Conservation (phyloP, 2,329 filamentous ascomycete genomes). For the Balansia obtecta region DNA sequence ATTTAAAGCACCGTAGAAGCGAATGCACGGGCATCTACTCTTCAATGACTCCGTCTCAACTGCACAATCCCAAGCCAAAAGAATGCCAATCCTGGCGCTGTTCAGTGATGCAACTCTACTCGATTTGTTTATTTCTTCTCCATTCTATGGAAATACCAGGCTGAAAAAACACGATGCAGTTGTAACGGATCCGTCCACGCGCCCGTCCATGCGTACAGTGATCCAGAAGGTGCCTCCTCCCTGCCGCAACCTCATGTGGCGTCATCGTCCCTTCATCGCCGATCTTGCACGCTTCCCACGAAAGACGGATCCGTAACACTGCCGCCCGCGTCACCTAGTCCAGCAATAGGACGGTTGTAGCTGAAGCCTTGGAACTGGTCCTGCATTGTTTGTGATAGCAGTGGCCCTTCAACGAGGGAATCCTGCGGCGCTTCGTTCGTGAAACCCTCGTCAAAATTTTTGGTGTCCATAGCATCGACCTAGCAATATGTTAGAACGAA, state of each 20-base stretch:
- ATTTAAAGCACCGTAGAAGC: too few species aligned
- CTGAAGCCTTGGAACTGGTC: constrained; percentile 94
- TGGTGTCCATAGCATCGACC: constrained; percentile 80
- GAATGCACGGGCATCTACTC: too few species aligned
- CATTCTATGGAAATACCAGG: too few species aligned
- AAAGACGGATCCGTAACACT: constrained; percentile 81
- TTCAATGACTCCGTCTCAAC: too few species aligned
- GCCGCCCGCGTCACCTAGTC: constrained; percentile 82
- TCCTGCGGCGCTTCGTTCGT: constrained; percentile 82
- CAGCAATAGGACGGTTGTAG: constrained; percentile 91
- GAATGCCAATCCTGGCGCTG: too few species aligned
- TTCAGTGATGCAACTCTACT: too few species aligned
- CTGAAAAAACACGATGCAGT: too few species aligned
- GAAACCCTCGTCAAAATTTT: constrained; percentile 88
- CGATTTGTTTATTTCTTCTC: too few species aligned
- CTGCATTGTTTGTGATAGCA: constrained; percentile 91
- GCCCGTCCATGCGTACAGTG: too few species aligned
- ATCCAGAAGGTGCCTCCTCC: too few species aligned
- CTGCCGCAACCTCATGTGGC: background rate
- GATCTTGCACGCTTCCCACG: constrained; percentile 47
- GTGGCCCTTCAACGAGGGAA: constrained; percentile 81
- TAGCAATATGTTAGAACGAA: constrained; percentile 14
- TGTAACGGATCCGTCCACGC: too few species aligned
- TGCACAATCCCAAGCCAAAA: too few species aligned
- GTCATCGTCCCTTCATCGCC: constrained; percentile 15